Conservation (phyloP, 73 alveolate genomes). For the Vitrella brassicaformis region DNA sequence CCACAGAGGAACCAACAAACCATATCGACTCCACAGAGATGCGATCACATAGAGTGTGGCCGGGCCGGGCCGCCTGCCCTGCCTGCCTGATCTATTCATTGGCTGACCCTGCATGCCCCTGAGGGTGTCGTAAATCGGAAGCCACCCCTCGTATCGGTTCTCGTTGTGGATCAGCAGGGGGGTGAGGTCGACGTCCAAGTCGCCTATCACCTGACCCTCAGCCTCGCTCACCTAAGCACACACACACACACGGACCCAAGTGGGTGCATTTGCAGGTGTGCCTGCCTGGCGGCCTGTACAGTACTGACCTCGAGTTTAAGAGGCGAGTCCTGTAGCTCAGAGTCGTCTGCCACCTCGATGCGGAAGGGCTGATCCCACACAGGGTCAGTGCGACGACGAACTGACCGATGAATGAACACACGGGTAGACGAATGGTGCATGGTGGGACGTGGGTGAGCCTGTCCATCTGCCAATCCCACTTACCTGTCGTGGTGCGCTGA, state of each 20-base stretch:
- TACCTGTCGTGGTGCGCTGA: no score
- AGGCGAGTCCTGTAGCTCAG: background rate
- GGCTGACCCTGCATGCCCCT: background rate
- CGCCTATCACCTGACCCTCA: background rate
- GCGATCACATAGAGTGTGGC: no score
- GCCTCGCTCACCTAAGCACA: background rate
- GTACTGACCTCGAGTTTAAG: background rate
- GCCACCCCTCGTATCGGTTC: background rate
- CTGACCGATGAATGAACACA: no score
- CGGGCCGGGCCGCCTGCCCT: background rate
- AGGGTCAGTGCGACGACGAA: no score
- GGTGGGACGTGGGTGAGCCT: no score
- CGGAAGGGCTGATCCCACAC: background rate
- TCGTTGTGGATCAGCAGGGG: background rate
- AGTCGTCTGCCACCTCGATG: background rate
- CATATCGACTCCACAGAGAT: background rate
- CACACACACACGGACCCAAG: background rate
- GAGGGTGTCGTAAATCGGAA: background rate
- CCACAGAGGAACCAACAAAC: background rate
- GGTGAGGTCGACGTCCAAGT: background rate
- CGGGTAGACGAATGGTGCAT: no score
- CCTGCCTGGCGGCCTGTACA: no score
- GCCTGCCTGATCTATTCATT: background rate
- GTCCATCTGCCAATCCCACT: no score
- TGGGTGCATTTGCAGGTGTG: no score